phyloP scores from a whole-genome alignment of 495 filamentous ascomycete genomes.

The Xylaria acuta region DNA sequence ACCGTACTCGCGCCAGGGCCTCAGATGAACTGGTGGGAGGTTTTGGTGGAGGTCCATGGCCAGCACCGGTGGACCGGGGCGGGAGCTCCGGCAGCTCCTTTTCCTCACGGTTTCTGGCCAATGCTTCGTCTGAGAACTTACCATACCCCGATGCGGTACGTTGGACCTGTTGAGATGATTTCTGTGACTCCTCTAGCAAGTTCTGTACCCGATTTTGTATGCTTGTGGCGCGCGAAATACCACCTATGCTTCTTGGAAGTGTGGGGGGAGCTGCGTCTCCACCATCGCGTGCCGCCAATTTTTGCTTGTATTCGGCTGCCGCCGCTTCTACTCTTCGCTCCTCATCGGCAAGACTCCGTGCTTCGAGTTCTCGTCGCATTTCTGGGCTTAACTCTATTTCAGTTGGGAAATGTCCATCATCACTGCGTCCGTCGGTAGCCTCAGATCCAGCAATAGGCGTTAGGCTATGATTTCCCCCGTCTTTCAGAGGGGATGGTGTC shows the following conservation, averaged over 20 bases:
- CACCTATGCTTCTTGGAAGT: constrained; percentile 58
- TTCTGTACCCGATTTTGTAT: constrained; percentile 92
- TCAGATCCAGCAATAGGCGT: constrained; percentile 81
- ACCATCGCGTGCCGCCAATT: constrained; percentile 65
- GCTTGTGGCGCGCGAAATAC: constrained; percentile 70
- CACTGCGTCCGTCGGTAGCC: constrained; percentile 70
- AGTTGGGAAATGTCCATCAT: constrained; percentile 65
- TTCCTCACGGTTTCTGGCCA: constrained; percentile 32
- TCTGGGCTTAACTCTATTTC: constrained; percentile 81
- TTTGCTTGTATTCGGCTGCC: constrained; percentile 86
- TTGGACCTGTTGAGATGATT: constrained; percentile 58
- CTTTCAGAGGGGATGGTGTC: constrained; percentile 62
- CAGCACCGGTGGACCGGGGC: constrained; percentile 30
- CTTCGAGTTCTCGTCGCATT: constrained; percentile 88
- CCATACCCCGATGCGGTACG: constrained; percentile 91
- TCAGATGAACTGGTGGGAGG: constrained; percentile 31
- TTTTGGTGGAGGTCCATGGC: constrained; percentile 33
- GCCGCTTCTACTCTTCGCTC: constrained; percentile 91
- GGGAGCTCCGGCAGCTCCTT: constrained; percentile 35
- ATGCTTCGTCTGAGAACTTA: constrained; percentile 68
- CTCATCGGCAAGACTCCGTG: constrained; percentile 81
- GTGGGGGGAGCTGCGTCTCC: constrained; percentile 47
- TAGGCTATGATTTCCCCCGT: constrained; percentile 59
- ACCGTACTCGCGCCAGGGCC: constrained; percentile 27
- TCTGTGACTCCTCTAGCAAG: constrained; percentile 79